These are phyloP conservation scores for Penicillium sp. DNA, from an alignment of 2,329 filamentous ascomycete species.

Conservation along the genomic window DNA sequence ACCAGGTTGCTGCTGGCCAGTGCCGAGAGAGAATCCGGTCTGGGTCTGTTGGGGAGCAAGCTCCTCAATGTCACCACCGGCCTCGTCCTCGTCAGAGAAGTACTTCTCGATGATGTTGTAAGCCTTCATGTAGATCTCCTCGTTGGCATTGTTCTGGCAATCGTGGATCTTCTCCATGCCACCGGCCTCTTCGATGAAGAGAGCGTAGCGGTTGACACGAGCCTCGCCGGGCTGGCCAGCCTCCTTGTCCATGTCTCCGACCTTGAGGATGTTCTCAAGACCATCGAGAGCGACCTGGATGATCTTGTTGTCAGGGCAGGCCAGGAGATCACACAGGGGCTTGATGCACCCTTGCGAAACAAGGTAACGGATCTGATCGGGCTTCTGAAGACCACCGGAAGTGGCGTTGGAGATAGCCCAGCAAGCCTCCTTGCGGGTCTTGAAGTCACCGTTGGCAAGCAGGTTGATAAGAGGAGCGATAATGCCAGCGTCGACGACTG, in stretches of 20 bases:
- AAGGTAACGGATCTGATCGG: slow-evolving; percentile 95
- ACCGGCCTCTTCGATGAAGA: slow-evolving; percentile 97
- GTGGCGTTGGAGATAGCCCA: slow-evolving; percentile 99
- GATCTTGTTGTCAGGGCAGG: slow-evolving; percentile 99
- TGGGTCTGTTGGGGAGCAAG: slow-evolving; percentile 70
- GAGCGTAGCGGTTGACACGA: slow-evolving; percentile 86
- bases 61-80: slow-evolving; percentile 73
- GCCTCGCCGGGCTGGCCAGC: slow-evolving; percentile 54
- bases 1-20: slow-evolving; percentile 65
- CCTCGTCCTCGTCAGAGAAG: slow-evolving; percentile 97
- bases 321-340: slow-evolving; percentile 90
- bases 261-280: slow-evolving; percentile 98
- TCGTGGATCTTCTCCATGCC: slow-evolving; percentile 99
- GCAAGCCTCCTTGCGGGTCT: slow-evolving; percentile 98
- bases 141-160: slow-evolving; percentile 99
- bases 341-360: slow-evolving; percentile 94
- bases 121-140: slow-evolving; percentile 99
- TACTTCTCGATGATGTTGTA: slow-evolving; percentile 99
- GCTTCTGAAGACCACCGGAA: slow-evolving; percentile 95
- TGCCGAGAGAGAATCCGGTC: slow-evolving; percentile 69
- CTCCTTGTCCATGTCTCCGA: slow-evolving; percentile 98
- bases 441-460: slow-evolving; percentile 93
- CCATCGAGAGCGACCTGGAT: slow-evolving; percentile 98
- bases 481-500: slow-evolving; percentile 94
- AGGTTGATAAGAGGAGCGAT: slow-evolving; percentile 95